Evolutionary conservation across 257 asterid species (phyloP).

Genomic region (Schizonepeta tenuifolia): DNA sequence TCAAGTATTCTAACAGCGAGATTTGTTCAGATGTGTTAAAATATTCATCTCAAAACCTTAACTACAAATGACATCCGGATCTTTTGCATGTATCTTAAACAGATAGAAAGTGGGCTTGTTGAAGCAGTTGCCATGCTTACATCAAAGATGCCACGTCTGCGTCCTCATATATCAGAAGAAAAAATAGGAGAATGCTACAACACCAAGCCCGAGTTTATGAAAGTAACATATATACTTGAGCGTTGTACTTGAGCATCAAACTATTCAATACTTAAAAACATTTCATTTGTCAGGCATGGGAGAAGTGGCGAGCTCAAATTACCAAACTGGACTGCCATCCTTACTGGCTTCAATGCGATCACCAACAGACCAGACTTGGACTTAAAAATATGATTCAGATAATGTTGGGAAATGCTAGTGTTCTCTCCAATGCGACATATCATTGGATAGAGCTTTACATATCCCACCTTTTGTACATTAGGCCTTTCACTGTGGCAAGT

Average conservation of each 20-base stretch:
- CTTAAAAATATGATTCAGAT: constrained; percentile 86
- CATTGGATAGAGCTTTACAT: constrained; percentile 90
- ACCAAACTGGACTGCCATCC: constrained; percentile 89
- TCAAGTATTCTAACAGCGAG: not conserved
- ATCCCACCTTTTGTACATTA: constrained; percentile 82
- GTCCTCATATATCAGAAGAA: constrained; percentile 57
- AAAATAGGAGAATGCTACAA: constrained; percentile 73
- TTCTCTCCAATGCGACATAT: constrained; percentile 67
- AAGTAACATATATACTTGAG: constrained; percentile 50
- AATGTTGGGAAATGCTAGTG: constrained; percentile 80
- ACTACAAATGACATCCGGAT: constrained; percentile 23
- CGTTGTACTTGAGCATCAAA: constrained; percentile 12
- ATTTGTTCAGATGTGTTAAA: constrained; percentile 9
- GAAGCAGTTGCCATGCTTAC: constrained; percentile 90
- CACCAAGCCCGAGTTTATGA: constrained; percentile 89
- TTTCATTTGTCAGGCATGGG: constrained; percentile 80
- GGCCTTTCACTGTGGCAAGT: constrained; percentile 87
- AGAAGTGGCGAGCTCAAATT: constrained; percentile 88
- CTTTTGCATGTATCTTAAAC: constrained; percentile 38
- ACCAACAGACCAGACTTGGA: constrained; percentile 72
- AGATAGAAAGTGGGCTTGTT: constrained; percentile 94
- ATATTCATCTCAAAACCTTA: constrained; percentile 18
- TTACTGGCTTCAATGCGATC: constrained; percentile 93
- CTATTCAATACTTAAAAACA: constrained; percentile 17
- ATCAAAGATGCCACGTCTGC: constrained; percentile 89